phyloP scores from a whole-genome alignment of 176 grass and related monocot species.

The Oryza meridionalis region DNA sequence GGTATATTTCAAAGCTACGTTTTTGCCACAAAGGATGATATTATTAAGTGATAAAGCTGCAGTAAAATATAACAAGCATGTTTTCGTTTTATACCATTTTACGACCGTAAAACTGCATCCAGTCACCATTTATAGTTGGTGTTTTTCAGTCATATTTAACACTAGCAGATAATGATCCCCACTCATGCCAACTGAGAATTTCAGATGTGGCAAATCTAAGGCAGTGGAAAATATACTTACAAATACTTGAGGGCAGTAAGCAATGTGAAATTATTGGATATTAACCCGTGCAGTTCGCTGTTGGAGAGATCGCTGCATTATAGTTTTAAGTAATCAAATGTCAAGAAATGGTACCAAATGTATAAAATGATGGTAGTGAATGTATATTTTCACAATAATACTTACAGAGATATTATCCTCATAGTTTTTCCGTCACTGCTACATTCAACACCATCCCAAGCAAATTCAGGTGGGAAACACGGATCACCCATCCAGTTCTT shows the following conservation, averaged over 20 bases:
- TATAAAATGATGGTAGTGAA: too few relatives aligned
- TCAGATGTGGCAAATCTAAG: too few relatives aligned
- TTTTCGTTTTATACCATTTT: background rate
- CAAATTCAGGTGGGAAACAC: background rate
- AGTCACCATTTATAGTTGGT: too few relatives aligned
- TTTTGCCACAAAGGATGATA: too few relatives aligned
- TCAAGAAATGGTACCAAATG: background rate
- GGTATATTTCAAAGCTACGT: too few relatives aligned
- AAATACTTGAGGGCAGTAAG: background rate
- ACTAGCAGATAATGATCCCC: too few relatives aligned
- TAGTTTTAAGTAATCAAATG: background rate
- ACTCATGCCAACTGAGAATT: too few relatives aligned
- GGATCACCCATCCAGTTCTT: conserved; percentile 25
- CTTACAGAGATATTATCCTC: conserved; percentile 50
- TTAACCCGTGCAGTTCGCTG: conserved; percentile 34
- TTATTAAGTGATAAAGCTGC: too few relatives aligned
- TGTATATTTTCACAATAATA: background rate
- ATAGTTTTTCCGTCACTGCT: conserved; percentile 1
- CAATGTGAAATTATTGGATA: conserved; percentile 42
- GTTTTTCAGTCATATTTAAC: too few relatives aligned
- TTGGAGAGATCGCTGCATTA: conserved; percentile 50
- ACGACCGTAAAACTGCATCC: too few relatives aligned
- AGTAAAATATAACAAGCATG: too few relatives aligned
- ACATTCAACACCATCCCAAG: conserved; percentile 52
- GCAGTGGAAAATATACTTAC: conserved; percentile 28